Evolutionary conservation across 176 grass and related monocot genomes (phyloP).

Genomic region (Ensete glaucum): DNA sequence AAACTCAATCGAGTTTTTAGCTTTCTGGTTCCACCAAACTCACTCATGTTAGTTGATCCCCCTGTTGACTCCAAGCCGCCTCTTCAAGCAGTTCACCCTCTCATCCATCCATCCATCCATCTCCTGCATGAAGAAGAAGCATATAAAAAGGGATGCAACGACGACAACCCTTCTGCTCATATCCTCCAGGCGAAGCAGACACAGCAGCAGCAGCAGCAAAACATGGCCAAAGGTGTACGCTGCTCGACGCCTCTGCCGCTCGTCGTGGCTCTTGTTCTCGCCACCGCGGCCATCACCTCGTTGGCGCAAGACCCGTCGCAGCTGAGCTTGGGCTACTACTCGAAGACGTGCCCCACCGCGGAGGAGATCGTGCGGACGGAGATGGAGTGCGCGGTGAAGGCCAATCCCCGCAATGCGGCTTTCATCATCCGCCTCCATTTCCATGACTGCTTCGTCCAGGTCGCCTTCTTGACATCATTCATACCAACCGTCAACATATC

Average conservation of each 20-base stretch:
- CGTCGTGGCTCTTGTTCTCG: background rate
- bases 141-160: too few species aligned
- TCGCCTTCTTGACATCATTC: constrained; percentile 1
- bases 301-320: constrained; percentile 50
- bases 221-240: too few species aligned
- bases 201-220: background rate
- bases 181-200: too few species aligned
- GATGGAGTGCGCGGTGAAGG: constrained; percentile 69
- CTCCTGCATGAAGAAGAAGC: too few species aligned
- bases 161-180: too few species aligned
- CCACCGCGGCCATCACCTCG: background rate
- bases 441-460: constrained; percentile 97
- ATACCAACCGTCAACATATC: too few species aligned
- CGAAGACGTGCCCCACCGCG: constrained; percentile 60
- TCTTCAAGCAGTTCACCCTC: background rate
- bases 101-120: background rate
- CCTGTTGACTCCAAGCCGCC: constrained; percentile 48
- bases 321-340: constrained; percentile 74
- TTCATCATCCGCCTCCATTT: constrained; percentile 85
- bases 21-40: too few species aligned
- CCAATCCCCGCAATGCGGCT: constrained; percentile 56
- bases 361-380: constrained; percentile 64
- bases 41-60: constrained; percentile 56
- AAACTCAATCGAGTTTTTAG: too few species aligned
- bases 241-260: too few species aligned